A percentile compares a stretch with the other conserved stretches of the same genome.
These are phyloP conservation scores for Graphilbum sp. DNA, from an alignment of 2,329 filamentous ascomycete species.

Conservation along the genomic window DNA sequence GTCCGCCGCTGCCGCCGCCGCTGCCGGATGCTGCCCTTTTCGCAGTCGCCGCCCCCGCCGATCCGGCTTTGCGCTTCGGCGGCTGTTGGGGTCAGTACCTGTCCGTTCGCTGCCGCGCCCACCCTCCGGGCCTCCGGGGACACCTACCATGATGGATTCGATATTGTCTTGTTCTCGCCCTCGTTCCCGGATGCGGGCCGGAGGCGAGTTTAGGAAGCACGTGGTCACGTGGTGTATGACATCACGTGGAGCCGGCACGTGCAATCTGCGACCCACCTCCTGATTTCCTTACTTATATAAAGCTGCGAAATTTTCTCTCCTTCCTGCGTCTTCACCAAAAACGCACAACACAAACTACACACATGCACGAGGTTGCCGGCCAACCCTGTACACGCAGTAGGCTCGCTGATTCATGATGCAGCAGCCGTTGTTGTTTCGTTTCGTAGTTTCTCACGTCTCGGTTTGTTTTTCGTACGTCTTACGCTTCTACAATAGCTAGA, in stretches of 20 bases:
- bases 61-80: constrained; percentile 32
- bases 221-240: too few relatives aligned
- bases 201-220: too few relatives aligned
- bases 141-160: not conserved
- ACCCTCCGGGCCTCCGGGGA: not conserved
- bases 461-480: not conserved
- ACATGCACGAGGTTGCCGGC: too few relatives aligned
- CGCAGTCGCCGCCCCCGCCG: constrained; percentile 12
- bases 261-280: too few relatives aligned
- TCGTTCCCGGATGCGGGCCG: too few relatives aligned
- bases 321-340: not conserved
- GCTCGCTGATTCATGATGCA: too few relatives aligned
- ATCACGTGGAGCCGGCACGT: too few relatives aligned
- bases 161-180: too few relatives aligned
- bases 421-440: not conserved
- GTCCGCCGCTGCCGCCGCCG: constrained; percentile 7
- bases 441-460: not conserved
- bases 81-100: constrained; percentile 19
- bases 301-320: not conserved
- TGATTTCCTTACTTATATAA: too few relatives aligned
- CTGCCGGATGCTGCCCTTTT: constrained; percentile 14
- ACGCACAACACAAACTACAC: not conserved
- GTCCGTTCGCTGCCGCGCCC: too few relatives aligned
- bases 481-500: constrained; percentile 50
- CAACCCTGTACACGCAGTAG: too few relatives aligned